Conservation (phyloP, 2,329 filamentous ascomycete species). For the Parascedosporium putredinis region DNA sequence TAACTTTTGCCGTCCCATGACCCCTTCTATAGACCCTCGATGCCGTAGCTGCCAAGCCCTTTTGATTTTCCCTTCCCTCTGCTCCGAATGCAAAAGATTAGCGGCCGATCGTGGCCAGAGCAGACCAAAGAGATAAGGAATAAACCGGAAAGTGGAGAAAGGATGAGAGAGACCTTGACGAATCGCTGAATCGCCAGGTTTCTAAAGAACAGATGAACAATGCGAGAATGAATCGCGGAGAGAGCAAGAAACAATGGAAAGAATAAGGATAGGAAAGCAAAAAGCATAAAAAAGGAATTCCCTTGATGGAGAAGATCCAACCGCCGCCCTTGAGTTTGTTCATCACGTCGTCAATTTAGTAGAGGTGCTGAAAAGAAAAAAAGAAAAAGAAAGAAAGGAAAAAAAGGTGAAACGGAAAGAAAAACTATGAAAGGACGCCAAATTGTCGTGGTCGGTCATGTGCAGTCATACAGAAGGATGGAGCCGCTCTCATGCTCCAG, state of each 20-base stretch:
- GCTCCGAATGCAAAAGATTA: not conserved
- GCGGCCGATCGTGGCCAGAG: not conserved
- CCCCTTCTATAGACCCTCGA: constrained; percentile 2
- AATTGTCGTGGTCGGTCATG: constrained; percentile 2
- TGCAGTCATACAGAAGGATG: not conserved
- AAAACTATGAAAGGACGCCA: not conserved
- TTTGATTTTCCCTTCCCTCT: not conserved
- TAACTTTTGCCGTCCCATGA: constrained; percentile 1
- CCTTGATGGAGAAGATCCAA: too few species aligned
- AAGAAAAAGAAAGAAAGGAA: not conserved
- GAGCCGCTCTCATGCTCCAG: not conserved
- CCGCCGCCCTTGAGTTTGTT: not conserved
- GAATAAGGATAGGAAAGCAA: not conserved
- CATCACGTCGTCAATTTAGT: constrained; percentile 8
- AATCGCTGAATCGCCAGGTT: not conserved
- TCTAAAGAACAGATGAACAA: not conserved
- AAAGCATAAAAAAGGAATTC: not conserved
- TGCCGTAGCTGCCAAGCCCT: not conserved
- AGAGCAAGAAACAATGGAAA: not conserved
- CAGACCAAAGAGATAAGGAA: not conserved
- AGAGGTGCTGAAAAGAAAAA: constrained; percentile 1
- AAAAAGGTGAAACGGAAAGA: not conserved
- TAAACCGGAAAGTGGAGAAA: not conserved
- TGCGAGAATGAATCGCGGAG: not conserved
- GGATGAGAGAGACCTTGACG: not conserved